Conservation (phyloP, 345 rosid species). For the Physaria fendleri region DNA sequence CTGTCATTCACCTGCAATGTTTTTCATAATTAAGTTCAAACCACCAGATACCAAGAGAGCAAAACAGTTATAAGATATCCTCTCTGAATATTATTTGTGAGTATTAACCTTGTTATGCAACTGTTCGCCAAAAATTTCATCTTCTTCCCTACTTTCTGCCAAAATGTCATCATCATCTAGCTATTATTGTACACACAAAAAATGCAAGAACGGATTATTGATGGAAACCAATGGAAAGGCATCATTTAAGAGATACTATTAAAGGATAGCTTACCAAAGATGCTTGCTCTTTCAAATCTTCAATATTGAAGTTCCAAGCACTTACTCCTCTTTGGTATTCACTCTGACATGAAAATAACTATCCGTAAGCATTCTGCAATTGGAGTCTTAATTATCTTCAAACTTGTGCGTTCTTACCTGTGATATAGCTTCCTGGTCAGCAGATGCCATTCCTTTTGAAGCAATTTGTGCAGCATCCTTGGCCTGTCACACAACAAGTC, state of each 20-base stretch:
- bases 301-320: conserved; percentile 96
- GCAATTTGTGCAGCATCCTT: conserved; percentile 98
- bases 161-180: conserved; percentile 64
- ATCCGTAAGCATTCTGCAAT: conserved; percentile 5
- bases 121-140: conserved; percentile 35
- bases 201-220: neutral
- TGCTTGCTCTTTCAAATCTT: conserved; percentile 92
- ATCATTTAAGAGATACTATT: neutral
- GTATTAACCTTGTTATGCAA: conserved; percentile 41
- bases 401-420: conserved; percentile 44
- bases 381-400: neutral
- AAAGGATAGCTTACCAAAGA: conserved; percentile 55
- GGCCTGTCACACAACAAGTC: conserved; percentile 52
- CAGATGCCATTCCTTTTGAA: conserved; percentile 85
- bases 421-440: conserved; percentile 92
- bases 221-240: conserved; percentile 4
- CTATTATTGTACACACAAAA: conserved; percentile 33
- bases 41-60: neutral
- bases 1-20: conserved; percentile 31
- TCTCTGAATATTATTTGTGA: neutral
- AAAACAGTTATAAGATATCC: neutral
- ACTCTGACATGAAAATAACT: conserved; percentile 41
- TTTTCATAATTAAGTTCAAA: neutral
- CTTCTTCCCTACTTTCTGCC: conserved; percentile 49
- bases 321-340: conserved; percentile 99